Conservation (phyloP, 192 early-diverging fungal genomes). For the Coemansia sp. region DNA sequence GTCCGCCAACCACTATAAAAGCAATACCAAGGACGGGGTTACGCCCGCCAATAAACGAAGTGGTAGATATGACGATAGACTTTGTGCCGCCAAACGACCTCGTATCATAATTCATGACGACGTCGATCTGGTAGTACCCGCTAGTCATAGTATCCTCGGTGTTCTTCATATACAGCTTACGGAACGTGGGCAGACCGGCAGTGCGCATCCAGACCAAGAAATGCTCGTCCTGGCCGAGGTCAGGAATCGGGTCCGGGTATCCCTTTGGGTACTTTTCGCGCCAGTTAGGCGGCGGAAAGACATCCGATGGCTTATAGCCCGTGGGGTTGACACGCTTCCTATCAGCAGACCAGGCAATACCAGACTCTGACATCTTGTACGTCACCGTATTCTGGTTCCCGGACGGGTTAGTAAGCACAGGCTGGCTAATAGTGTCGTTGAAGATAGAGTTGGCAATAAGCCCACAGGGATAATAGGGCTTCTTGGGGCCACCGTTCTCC, state of each 20-base stretch:
- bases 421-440: conserved; percentile 73
- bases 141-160: conserved; percentile 59
- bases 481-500: conserved; percentile 30
- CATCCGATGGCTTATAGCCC: conserved; percentile 57
- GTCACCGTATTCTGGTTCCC: conserved; percentile 30
- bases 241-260: conserved; percentile 46
- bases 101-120: conserved; percentile 85
- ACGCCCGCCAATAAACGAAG: conserved; percentile 94
- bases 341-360: conserved; percentile 92
- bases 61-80: conserved; percentile 90
- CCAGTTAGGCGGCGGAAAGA: conserved; percentile 93
- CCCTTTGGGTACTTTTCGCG: conserved; percentile 60
- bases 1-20: conserved; percentile 90
- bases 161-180: conserved; percentile 92
- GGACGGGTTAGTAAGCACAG: conserved; percentile 61
- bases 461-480: conserved; percentile 91
- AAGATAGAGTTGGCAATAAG: conserved; percentile 98
- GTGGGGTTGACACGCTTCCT: conserved; percentile 66
- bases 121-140: conserved; percentile 75
- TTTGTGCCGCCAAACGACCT: conserved; percentile 92
- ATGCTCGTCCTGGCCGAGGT: conserved; percentile 72
- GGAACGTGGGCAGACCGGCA: conserved; percentile 92
- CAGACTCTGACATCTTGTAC: conserved; percentile 66
- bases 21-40: conserved; percentile 96
- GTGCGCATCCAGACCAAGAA: conserved; percentile 99